Percentiles rank a stretch among this genome's conserved stretches.
Evolutionary conservation across 345 rosid species (phyloP).

Genomic region (Salix udensis): DNA sequence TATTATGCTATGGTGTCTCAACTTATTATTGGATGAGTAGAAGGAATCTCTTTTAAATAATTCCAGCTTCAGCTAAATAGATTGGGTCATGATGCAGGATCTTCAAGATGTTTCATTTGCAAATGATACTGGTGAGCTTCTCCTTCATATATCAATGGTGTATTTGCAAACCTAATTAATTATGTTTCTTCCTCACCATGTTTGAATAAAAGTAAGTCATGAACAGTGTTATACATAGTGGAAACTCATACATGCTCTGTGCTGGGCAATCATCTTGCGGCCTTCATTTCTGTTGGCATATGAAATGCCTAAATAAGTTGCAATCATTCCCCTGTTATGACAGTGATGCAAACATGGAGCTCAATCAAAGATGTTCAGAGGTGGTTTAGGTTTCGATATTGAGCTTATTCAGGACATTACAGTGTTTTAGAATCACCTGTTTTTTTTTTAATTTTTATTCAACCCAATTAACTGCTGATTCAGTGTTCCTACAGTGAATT

Average conservation of each 20-base stretch:
- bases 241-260: not conserved
- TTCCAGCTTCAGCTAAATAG: slow-evolving; percentile 11
- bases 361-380: not conserved
- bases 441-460: not conserved
- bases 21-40: not conserved
- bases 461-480: not conserved
- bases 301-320: not conserved
- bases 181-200: not conserved
- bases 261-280: not conserved
- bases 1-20: not conserved
- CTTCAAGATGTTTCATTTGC: slow-evolving; percentile 39
- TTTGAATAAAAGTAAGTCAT: not conserved
- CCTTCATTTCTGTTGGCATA: not conserved
- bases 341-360: not conserved
- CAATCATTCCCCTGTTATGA: not conserved
- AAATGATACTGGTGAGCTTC: slow-evolving; percentile 78
- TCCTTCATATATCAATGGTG: not conserved
- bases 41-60: not conserved
- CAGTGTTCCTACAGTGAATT: not conserved
- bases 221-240: not conserved
- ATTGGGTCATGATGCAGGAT: slow-evolving; percentile 53
- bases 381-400: not conserved
- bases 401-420: not conserved
- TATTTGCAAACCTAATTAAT: not conserved
- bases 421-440: not conserved